Evolutionary conservation across 2,329 filamentous ascomycete species (phyloP).

Genomic region (Rugonectria rugulosa): DNA sequence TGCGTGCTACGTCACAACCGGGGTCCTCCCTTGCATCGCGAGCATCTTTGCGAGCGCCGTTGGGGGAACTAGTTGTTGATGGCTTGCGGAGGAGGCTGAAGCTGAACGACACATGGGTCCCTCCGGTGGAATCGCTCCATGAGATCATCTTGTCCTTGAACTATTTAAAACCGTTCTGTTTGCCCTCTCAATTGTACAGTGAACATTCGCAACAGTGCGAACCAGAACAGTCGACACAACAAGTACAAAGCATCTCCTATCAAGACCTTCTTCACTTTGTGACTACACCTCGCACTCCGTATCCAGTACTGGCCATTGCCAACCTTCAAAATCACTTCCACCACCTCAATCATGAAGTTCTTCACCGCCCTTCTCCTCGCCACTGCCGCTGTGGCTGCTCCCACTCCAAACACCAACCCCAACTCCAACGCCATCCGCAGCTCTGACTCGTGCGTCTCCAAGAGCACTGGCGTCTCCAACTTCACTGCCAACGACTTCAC

Average conservation of each 20-base stretch:
- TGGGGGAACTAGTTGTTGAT: no score
- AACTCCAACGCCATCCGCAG: slow-evolving; percentile 21
- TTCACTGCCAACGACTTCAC: slow-evolving; percentile 56
- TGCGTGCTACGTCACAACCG: slow-evolving; percentile 36
- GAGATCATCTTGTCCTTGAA: background rate
- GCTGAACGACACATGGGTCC: background rate
- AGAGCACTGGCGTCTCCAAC: slow-evolving; percentile 29
- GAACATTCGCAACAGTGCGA: background rate
- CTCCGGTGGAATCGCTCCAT: background rate
- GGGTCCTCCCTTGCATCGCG: slow-evolving; percentile 18
- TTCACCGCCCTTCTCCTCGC: slow-evolving; percentile 39
- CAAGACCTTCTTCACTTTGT: no score
- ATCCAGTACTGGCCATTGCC: background rate
- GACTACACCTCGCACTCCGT: slow-evolving; percentile 19
- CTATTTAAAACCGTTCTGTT: slow-evolving; percentile 6
- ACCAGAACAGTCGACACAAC: background rate
- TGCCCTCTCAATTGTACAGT: background rate
- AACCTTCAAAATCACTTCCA: background rate
- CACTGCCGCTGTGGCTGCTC: slow-evolving; percentile 38
- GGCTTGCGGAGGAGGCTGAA: background rate
- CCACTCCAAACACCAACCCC: slow-evolving; percentile 23
- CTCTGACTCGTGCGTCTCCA: slow-evolving; percentile 33
- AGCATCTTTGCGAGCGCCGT: slow-evolving; percentile 25
- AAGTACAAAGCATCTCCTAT: slow-evolving; percentile 28
- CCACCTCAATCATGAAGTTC: slow-evolving; percentile 35